A percentile compares a stretch with the other conserved stretches of the same genome.
phyloP scores from a whole-genome alignment of 192 early-diverging fungal species.

The Diversispora epigaea region DNA sequence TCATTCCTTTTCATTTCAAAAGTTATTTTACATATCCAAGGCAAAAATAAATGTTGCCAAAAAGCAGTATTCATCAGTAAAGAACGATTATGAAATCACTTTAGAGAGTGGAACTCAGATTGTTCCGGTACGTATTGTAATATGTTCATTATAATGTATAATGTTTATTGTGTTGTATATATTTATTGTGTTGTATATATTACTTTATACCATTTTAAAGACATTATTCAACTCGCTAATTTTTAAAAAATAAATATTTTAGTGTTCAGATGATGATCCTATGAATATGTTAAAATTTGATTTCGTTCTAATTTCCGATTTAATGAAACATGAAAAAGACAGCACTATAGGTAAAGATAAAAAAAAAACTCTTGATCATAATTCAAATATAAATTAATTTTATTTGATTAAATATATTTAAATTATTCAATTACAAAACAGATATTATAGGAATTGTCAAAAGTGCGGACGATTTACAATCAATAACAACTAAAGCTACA shows the following conservation, averaged over 20 bases:
- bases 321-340: constrained; percentile 72
- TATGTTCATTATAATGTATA: background rate
- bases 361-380: too few relatives aligned
- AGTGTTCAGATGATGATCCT: background rate
- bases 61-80: constrained; percentile 73
- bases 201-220: too few relatives aligned
- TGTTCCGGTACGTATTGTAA: constrained; percentile 40
- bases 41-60: constrained; percentile 82
- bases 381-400: too few relatives aligned
- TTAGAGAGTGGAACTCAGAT: constrained; percentile 73
- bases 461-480: constrained; percentile 52
- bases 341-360: constrained; percentile 50
- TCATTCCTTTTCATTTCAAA: background rate
- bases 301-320: constrained; percentile 66
- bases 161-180: too few relatives aligned
- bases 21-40: constrained; percentile 80
- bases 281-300: constrained; percentile 42
- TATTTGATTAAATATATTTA: too few relatives aligned
- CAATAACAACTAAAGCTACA: constrained; percentile 63
- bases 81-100: constrained; percentile 92
- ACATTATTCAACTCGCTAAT: too few relatives aligned
- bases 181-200: too few relatives aligned
- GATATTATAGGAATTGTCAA: constrained; percentile 83
- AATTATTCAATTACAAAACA: constrained; percentile 22
- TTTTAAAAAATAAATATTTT: too few relatives aligned